phyloP scores from a whole-genome alignment of 2,329 filamentous ascomycete genomes.

The Fusarium tjaetaba region DNA sequence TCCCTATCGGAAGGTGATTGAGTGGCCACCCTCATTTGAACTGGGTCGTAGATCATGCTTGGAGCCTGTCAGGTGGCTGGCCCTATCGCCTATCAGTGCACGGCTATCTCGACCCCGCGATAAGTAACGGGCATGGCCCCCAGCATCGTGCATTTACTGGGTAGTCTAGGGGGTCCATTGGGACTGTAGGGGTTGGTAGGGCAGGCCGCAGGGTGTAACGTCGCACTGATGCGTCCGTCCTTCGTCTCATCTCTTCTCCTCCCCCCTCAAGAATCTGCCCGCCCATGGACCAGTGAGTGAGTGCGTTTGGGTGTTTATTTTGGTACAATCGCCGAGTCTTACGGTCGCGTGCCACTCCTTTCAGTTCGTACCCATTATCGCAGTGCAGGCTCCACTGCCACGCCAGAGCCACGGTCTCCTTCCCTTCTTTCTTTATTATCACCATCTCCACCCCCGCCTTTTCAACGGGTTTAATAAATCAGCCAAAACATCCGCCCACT shows the following conservation, averaged over 20 bases:
- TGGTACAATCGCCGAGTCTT: background rate
- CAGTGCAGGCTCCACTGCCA: background rate
- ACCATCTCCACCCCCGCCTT: constrained; percentile 7
- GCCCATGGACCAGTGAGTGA: background rate
- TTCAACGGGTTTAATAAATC: constrained; percentile 25
- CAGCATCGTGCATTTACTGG: background rate
- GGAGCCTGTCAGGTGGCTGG: constrained; percentile 6
- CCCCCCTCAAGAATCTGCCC: background rate
- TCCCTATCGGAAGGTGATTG: constrained; percentile 19
- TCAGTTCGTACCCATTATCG: background rate
- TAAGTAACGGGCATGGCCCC: constrained; percentile 4
- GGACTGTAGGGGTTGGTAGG: background rate
- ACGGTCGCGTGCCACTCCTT: constrained; percentile 16
- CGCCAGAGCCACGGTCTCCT: background rate
- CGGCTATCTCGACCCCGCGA: constrained; percentile 20
- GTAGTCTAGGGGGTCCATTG: background rate
- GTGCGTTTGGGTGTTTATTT: constrained; percentile 6
- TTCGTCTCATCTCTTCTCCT: constrained; percentile 7
- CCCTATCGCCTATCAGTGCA: constrained; percentile 6
- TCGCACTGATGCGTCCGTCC: constrained; percentile 20
- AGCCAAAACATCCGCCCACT: constrained; percentile 2
- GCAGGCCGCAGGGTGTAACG: background rate
- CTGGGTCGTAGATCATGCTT: background rate
- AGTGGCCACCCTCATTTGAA: background rate
- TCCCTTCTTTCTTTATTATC: background rate